Evolutionary conservation across 1,139 yeast genomes (phyloP), one percentile per base, ranked within the genome.

Genomic region (Blastobotrys buckinghamii): DNA sequence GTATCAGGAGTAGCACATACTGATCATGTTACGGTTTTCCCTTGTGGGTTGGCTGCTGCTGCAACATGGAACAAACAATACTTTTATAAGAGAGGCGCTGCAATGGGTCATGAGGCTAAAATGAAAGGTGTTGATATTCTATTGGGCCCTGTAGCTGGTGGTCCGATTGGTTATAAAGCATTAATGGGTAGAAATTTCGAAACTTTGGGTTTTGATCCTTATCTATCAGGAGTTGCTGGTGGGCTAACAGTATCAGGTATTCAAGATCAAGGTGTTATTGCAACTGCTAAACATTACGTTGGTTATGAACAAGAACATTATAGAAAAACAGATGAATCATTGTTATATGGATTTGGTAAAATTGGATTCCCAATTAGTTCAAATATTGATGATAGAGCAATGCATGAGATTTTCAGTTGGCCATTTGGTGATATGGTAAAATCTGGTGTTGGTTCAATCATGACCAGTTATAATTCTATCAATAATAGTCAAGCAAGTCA

Each of bases 181-280:
- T 76, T 75, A 40, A 84, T 81, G 12, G 85, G 86, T 4, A 68
- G 85, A 56, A 78, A 76, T 62, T 80, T 84, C 82, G 86, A 81
- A 64, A 75, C 81, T 33, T 80, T 79, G 63, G 82, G 84, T 0
- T 67, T 80, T 8, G 86, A 81, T 58, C 84, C 86, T 1, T 79
- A 79, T 54, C 66, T 80, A 45, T 79, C 77, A 57, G 86, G 86
- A 13, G 66, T 74, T 19, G 74, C 74, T 3, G 81, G 80, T 9
- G 76, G 76, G 6, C 72, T 74, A 7, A 75, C 81, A 1, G 72
- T 79, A 16, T 71, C 71, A 53, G 84, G 84, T 1, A 69, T 78
- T 39, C 86, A 81, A 61, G 76, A 76, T 47, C 76, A 75, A 59
- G 81, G 81, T 1, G 77, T 80, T 20, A 64, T 79, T 46, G 79